Evolutionary conservation across 2,329 filamentous ascomycete species (phyloP), one percentile per base, ranked within the genome.

Genomic region (Diaporthe amygdali): DNA sequence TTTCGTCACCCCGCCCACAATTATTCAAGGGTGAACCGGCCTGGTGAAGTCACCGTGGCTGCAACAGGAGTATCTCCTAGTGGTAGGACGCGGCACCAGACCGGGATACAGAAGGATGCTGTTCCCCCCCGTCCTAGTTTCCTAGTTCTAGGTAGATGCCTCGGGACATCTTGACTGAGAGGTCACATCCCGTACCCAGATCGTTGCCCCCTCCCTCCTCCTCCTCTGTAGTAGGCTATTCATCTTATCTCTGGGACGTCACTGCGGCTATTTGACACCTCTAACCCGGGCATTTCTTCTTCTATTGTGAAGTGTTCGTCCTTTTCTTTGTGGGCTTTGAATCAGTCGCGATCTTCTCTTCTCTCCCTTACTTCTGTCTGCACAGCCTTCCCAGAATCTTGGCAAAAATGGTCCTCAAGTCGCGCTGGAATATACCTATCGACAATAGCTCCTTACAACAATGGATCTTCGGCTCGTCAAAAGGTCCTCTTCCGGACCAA

Each of bases 391-490:
- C 22, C 22, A 25, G 7, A 6, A 39, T 12, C 17, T 51, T 39
- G 30, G 66, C 27, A 22, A 70, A 69, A 14, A 88, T 88, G 86
- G 80, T 83, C 4, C 82, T 88, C 75, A 73, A 77, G 51, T 87
- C 86, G 8, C 83, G 86, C 55, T 88, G 85, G 83, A 76, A 77
- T 10, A 77, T 78, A 54, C 78, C 81, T 1, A 78, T 89, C 44
- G 85, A 85, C 39, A 80, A 79, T 41, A 84, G 84, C 77, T 89
- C 88, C 1, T 78, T 90, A 44, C 88, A 86, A 74, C 83, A 84
- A 79, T 90, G 87, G 84, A 84, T 90, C 10, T 89, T 90, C 69
- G 86, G 84, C 22, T 85, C 86, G 2, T 81, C 84, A 1, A 82
- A 78, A 47, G 82, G 77, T 7, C 78, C 82, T 8, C 79, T 90